Percentiles rank a stretch among this genome's conserved stretches.
Conservation (phyloP, 2,329 filamentous ascomycete species). For the Pseudogymnoascus pannorum region DNA sequence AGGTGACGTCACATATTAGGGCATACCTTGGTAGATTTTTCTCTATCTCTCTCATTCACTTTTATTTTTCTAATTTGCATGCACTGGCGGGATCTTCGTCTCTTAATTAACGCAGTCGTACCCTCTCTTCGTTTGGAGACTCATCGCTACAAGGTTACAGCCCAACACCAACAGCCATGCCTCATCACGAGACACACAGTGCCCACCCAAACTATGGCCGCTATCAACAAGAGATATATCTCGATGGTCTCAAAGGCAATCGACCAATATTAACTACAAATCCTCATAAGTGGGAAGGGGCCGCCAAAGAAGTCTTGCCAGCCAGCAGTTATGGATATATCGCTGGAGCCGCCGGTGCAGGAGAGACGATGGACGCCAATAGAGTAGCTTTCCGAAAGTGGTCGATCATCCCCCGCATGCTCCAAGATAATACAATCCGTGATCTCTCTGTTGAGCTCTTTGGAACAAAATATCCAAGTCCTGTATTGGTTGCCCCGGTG, state of each 20-base stretch:
- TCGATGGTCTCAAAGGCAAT: not conserved
- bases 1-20: not conserved
- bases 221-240: not conserved
- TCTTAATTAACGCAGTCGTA: not conserved
- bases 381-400: slow-evolving; percentile 58
- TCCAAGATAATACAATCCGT: slow-evolving; percentile 52
- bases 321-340: not conserved
- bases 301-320: not conserved
- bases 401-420: slow-evolving; percentile 53
- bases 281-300: not conserved
- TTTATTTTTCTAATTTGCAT: not conserved
- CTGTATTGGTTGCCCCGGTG: slow-evolving; percentile 57
- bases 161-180: not conserved
- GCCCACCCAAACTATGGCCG: not conserved
- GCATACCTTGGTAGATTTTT: not conserved
- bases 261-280: not conserved
- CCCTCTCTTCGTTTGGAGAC: not conserved
- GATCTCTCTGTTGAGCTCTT: slow-evolving; percentile 53
- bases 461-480: slow-evolving; percentile 50
- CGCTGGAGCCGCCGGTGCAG: not conserved
- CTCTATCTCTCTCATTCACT: not conserved
- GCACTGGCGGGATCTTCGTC: not conserved
- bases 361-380: slow-evolving; percentile 36
- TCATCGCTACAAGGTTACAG: not conserved
- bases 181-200: not conserved